A percentile compares a stretch with the other conserved stretches of the same genome.
phyloP scores from a whole-genome alignment of 2,329 filamentous ascomycete genomes.

The Sarocladium oryzae region DNA sequence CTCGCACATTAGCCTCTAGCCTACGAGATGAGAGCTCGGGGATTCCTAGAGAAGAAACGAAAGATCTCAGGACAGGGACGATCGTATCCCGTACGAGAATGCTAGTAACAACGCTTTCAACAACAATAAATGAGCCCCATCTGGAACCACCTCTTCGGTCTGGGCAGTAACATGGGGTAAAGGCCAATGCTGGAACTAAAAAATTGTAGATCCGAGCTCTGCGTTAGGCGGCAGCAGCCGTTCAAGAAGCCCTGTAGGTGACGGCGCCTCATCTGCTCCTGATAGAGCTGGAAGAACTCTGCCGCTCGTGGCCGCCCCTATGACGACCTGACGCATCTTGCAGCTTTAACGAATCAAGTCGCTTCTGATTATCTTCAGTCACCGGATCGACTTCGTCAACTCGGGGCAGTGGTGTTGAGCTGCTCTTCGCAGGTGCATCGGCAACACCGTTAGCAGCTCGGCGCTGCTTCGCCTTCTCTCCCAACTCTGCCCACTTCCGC shows the following conservation, averaged over 20 bases:
- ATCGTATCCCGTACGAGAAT: background rate
- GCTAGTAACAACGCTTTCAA: constrained; percentile 9
- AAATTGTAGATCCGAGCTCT: background rate
- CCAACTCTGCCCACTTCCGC: constrained; percentile 81
- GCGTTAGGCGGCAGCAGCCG: background rate
- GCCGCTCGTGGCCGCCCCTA: constrained; percentile 49
- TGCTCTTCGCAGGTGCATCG: constrained; percentile 27
- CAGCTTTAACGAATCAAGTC: constrained; percentile 82
- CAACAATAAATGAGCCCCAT: background rate
- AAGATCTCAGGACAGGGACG: background rate
- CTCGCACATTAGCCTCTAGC: too few relatives aligned
- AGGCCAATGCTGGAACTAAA: background rate
- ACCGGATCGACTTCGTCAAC: constrained; percentile 73
- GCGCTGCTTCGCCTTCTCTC: constrained; percentile 69
- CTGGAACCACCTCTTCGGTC: background rate
- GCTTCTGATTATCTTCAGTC: constrained; percentile 77
- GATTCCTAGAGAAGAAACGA: background rate
- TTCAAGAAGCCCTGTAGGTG: background rate
- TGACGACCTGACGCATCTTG: constrained; percentile 67
- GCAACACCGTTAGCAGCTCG: constrained; percentile 36
- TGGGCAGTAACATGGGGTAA: background rate
- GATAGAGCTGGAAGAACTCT: constrained; percentile 50
- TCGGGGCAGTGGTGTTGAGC: constrained; percentile 37
- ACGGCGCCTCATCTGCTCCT: constrained; percentile 37
- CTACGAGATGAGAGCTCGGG: too few relatives aligned